Base-by-base conservation (phyloP, 1,139 yeast genomes). In the Magnusiomyces clavatus region DNA sequence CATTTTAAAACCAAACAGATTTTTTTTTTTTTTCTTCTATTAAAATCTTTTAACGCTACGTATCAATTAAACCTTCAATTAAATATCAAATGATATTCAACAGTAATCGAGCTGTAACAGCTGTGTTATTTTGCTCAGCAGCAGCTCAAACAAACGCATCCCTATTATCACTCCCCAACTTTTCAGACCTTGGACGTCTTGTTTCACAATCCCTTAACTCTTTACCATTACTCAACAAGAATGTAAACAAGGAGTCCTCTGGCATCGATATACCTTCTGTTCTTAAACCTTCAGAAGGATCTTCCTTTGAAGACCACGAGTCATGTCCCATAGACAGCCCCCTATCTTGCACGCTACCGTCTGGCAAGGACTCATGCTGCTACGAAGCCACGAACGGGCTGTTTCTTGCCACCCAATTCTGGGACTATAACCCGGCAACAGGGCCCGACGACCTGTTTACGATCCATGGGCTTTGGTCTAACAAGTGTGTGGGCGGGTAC, bases 371-470 rank as follows among this genome's bases (percentile, higher is more conserved):
- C 75, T 66, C 81, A 1, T 92, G 98, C 64, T 92, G 97, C 66
- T 87, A 82, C 66, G 97, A 90, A 64, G 77, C 81, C 48, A 95
- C 96, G 2, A 92, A 94, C 37, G 97, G 97, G 1, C 76, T 89
- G 14, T 73, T 90, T 43, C 69, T 90, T 48, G 86, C 83, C 62
- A 87, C 97, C 0, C 97, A 92, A 66, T 89, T 90, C 68, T 92
- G 97, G 97, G 96, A 89, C 67, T 87, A 86, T 64, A 72, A 73
- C 55, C 97, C 97, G 0, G 82, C 94, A 1, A 75, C 83, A 55
- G 96, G 96, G 1, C 85, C 87, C 0, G 73, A 77, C 47, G 83
- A 88, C 58, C 72, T 80, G 56, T 92, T 88, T 69, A 92, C 97
- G 0, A 70, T 87, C 38, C 95, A 86, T 65, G 95, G 95, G 0